A percentile compares a stretch with the other conserved stretches of the same genome.
These are phyloP conservation scores for Gentiana straminea DNA, from an alignment of 257 asterid species.

Conservation along the genomic window DNA sequence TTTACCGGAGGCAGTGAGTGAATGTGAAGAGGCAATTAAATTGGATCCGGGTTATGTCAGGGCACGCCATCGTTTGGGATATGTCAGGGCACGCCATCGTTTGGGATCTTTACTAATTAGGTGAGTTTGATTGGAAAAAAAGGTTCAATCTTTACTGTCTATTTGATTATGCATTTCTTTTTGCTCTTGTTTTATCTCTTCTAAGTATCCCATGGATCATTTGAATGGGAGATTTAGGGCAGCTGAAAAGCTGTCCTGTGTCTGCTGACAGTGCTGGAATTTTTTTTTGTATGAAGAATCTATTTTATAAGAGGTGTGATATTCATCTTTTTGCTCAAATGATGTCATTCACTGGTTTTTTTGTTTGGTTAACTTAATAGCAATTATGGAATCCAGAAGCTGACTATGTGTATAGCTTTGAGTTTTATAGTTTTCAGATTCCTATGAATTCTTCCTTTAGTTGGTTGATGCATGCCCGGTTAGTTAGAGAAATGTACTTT, in stretches of 20 bases:
- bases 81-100: conserved; percentile 12
- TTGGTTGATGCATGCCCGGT: too few relatives aligned
- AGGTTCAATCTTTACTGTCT: conserved; percentile 9
- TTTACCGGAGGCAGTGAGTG: conserved; percentile 54
- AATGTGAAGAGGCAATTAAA: conserved; percentile 77
- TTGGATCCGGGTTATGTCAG: conserved; percentile 78
- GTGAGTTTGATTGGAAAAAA: conserved; percentile 33
- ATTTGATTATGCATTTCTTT: conserved; percentile 4
- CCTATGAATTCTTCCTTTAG: too few relatives aligned
- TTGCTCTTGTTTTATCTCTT: neutral
- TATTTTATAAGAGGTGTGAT: neutral
- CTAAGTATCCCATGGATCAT: neutral
- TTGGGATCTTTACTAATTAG: conserved; percentile 63
- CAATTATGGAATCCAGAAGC: neutral
- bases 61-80: conserved; percentile 66
- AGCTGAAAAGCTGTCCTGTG: conserved; percentile 10
- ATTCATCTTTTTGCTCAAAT: too few relatives aligned
- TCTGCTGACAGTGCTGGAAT: conserved; percentile 9
- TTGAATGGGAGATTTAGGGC: neutral
- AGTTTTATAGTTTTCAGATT: too few relatives aligned
- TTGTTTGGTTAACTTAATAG: too few relatives aligned
- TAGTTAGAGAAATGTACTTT: neutral
- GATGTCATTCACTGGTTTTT: too few relatives aligned
- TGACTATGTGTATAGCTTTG: too few relatives aligned
- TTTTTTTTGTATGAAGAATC: neutral